Percentiles rank a stretch among this genome's conserved stretches.
Conservation (phyloP, 768 basidiomycete genomes). For the Mrakia frigida region DNA sequence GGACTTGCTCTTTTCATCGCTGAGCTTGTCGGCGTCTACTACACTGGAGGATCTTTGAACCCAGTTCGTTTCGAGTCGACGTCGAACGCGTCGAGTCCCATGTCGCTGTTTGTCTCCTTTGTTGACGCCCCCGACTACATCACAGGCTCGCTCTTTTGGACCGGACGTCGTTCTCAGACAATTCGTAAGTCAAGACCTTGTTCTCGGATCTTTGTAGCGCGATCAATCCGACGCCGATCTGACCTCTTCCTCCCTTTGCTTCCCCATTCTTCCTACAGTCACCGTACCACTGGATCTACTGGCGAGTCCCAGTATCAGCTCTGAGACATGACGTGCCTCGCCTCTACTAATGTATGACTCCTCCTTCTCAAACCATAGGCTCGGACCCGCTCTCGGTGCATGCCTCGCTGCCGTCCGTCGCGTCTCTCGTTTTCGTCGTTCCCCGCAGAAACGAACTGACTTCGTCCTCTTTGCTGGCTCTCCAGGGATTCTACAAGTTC, state of each 20-base stretch:
- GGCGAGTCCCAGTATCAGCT: neutral
- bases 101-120: neutral
- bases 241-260: neutral
- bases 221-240: neutral
- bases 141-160: conserved; percentile 17
- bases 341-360: too few species aligned
- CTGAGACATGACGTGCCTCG: too few species aligned
- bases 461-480: neutral
- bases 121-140: too few species aligned
- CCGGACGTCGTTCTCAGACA: conserved; percentile 13
- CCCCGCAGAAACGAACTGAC: neutral
- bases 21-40: conserved; percentile 32
- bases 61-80: neutral
- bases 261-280: neutral
- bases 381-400: conserved; percentile 20
- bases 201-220: neutral
- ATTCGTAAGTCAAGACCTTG: neutral
- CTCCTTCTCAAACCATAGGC: conserved; percentile 11
- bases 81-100: neutral
- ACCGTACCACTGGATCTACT: conserved; percentile 6
- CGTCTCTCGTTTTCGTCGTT: too few species aligned
- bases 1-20: conserved; percentile 43
- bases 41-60: conserved; percentile 30
- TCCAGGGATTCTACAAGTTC: conserved; percentile 24
- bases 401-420: conserved; percentile 23